Evolutionary conservation across 2,329 filamentous ascomycete genomes (phyloP), one percentile per base, ranked within the genome.

Genomic region (Pezizomycotina sp.): DNA sequence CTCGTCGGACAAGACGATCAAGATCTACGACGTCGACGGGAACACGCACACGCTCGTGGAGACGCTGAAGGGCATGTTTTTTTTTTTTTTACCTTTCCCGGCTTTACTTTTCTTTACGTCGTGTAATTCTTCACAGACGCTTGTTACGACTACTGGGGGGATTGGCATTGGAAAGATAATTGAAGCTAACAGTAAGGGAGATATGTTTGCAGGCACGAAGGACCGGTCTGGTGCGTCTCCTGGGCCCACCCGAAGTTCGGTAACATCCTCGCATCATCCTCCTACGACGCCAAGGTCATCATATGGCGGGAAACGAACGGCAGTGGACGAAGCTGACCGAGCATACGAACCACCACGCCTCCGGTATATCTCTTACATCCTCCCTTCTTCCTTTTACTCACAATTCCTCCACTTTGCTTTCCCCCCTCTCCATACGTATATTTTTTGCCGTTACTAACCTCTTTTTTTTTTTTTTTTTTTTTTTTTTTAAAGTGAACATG

Each of bases 201-300:
- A 3, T 15, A 25, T 9, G 27, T 12, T 27, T 40, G 49, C 52
- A 92, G 86, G 48, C 89, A 98, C 57, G 89, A 98, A 60, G 86
- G 86, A 46, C 83, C 89, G 22, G 86, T 98, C 41, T 98, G 89
- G 89, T 92, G 81, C 58, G 81, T 95, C 41, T 78, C 84, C 52
- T 98, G 89, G 89, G 84, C 86, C 31, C 89, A 98, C 56, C 89
- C 89, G 46, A 95, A 98, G 58, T 95, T 91, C 60, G 89, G 89
- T 63, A 93, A 86, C 58, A 93, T 98, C 55, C 76, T 98, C 43
- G 89, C 89, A 37, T 92, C 82, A 45, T 81, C 83, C 33, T 82
- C 80, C 48, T 98, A 93, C 63, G 89, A 98, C 60, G 89, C 86
- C 60, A 92, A 92, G 61, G 86, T 98, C 48, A 74, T 95, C 58